Conservation (phyloP, 75 land plant species). For the Pinus taeda region DNA sequence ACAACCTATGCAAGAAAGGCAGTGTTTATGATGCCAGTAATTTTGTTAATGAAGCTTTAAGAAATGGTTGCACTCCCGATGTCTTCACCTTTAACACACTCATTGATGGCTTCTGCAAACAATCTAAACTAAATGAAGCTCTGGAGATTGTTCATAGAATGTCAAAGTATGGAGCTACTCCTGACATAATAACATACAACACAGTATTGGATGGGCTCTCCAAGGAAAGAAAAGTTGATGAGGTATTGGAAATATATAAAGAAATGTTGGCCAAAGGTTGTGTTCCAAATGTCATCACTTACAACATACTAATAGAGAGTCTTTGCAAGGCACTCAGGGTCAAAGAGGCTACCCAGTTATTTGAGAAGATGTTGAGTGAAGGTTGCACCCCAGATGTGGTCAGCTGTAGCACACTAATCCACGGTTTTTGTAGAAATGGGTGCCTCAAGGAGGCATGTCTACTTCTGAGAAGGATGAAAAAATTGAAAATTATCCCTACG, state of each 20-base stretch:
- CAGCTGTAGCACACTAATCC: conserved; percentile 51
- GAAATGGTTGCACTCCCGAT: conserved; percentile 52
- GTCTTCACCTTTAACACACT: conserved; percentile 61
- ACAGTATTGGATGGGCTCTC: conserved; percentile 68
- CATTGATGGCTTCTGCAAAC: conserved; percentile 65
- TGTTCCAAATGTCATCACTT: conserved; percentile 57
- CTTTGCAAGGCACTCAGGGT: conserved; percentile 47
- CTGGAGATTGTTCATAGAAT: conserved; percentile 50
- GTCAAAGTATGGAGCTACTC: conserved; percentile 46
- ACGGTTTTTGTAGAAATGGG: conserved; percentile 50
- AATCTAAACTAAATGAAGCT: conserved; percentile 46
- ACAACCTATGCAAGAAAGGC: conserved; percentile 65
- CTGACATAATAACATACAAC: conserved; percentile 69
- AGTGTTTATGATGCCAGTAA: conserved; percentile 43
- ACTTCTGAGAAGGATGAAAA: conserved; percentile 37
- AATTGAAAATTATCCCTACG: conserved; percentile 29
- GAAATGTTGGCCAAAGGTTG: conserved; percentile 55
- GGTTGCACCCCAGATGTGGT: conserved; percentile 60
- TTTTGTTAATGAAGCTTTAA: conserved; percentile 48
- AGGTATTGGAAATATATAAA: conserved; percentile 41
- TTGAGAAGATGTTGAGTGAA: conserved; percentile 37
- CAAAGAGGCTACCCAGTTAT: conserved; percentile 42
- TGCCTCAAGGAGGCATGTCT: conserved; percentile 49
- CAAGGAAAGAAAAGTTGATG: conserved; percentile 46
- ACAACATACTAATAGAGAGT: conserved; percentile 57